These are phyloP conservation scores for Polymyxa betae DNA, from an alignment of 208 protist species.

Conservation along the genomic window DNA sequence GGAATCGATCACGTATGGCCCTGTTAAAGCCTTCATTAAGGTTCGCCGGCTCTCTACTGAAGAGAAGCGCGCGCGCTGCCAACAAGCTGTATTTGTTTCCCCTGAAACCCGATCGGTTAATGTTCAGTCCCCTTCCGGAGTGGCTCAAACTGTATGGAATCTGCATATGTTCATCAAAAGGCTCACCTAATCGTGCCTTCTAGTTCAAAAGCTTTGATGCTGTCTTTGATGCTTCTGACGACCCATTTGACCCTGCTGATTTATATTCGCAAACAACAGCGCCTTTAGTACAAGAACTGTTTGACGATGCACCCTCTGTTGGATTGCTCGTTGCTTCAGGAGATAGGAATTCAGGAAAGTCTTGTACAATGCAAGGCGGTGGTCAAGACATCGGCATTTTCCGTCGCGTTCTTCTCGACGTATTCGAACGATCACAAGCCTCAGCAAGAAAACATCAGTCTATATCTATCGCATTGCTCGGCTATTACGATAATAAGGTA, in stretches of 20 bases:
- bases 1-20: no score
- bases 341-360: neutral
- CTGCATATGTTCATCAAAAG: neutral
- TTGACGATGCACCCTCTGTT: neutral
- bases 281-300: neutral
- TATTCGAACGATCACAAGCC: neutral
- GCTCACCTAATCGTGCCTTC: neutral
- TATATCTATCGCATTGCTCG: slow-evolving; percentile 11
- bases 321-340: neutral
- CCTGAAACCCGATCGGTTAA: neutral
- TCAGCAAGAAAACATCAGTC: neutral
- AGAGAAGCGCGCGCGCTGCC: neutral
- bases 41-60: neutral
- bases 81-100: neutral
- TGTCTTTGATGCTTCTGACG: neutral
- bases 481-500: neutral
- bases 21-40: neutral
- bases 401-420: neutral
- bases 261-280: neutral
- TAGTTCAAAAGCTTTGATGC: neutral
- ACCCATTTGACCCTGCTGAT: neutral
- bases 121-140: neutral
- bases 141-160: neutral
- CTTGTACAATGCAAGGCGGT: neutral
- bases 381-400: neutral